These are phyloP conservation scores for Backusella westeae DNA, from an alignment of 192 early-diverging fungal genomes.

Conservation along the genomic window DNA sequence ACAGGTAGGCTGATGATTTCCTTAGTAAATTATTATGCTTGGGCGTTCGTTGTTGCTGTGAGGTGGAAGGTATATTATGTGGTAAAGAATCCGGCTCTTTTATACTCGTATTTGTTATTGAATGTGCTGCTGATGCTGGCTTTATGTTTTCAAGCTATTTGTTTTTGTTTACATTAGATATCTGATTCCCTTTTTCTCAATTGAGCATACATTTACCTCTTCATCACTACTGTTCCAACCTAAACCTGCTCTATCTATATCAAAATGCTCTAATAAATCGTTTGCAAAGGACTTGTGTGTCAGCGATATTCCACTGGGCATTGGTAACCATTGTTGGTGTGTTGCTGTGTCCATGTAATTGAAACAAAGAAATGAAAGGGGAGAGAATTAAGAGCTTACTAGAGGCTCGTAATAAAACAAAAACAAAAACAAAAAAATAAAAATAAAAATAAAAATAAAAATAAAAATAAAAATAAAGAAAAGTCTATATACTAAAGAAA, in stretches of 20 bases:
- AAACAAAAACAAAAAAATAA: background rate
- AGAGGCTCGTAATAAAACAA: background rate
- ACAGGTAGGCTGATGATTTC: conserved; percentile 21
- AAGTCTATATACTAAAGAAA: background rate
- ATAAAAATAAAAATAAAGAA: background rate
- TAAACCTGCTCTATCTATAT: conserved; percentile 18
- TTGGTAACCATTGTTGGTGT: conserved; percentile 19
- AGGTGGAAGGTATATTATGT: background rate
- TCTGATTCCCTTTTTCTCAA: background rate
- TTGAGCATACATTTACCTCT: background rate
- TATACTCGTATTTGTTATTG: background rate
- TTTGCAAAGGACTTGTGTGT: conserved; percentile 26
- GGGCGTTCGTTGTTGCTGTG: background rate
- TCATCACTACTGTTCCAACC: conserved; percentile 3
- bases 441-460: background rate
- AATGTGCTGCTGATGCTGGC: background rate
- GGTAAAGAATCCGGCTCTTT: background rate
- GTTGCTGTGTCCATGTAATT: background rate
- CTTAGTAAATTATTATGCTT: conserved; percentile 11
- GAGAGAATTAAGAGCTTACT: background rate
- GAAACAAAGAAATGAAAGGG: background rate
- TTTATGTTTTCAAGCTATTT: background rate
- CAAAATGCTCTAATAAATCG: conserved; percentile 30
- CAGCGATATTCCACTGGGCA: conserved; percentile 13
- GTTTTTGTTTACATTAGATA: background rate